These are phyloP conservation scores for Tylopilus subfusipes DNA, from an alignment of 768 basidiomycete genomes.

Conservation along the genomic window DNA sequence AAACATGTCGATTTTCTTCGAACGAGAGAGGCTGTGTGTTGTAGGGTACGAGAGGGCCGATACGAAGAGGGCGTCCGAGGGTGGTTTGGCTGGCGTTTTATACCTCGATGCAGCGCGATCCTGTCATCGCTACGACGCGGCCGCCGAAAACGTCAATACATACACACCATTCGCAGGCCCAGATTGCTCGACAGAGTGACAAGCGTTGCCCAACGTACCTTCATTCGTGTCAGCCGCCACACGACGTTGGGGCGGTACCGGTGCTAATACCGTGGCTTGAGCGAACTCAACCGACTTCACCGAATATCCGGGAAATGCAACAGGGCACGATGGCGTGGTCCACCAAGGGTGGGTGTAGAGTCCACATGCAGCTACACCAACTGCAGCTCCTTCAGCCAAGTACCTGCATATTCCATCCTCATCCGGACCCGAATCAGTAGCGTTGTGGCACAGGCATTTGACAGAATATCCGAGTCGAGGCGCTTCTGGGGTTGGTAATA, in stretches of 20 bases:
- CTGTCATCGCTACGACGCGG: neutral
- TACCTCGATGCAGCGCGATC: neutral
- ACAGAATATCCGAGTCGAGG: neutral
- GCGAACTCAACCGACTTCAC: neutral
- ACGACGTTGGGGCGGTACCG: neutral
- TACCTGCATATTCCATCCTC: too few species aligned
- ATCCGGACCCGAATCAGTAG: neutral
- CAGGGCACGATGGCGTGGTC: too few species aligned
- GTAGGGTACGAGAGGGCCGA: neutral
- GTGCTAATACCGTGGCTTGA: too few species aligned
- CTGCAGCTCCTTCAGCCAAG: too few species aligned
- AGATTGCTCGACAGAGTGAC: neutral
- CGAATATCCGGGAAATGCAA: neutral
- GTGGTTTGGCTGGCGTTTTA: neutral
- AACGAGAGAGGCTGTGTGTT: neutral
- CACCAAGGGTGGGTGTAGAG: too few species aligned
- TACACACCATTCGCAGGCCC: neutral
- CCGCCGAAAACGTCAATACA: neutral
- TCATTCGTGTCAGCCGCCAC: neutral
- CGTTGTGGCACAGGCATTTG: neutral
- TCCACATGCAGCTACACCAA: too few species aligned
- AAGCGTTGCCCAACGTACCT: neutral
- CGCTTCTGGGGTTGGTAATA: neutral
- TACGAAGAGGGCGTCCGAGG: neutral
- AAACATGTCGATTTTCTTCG: neutral